Evolutionary conservation across 192 early-diverging fungal genomes (phyloP).

Genomic region (Spinellus fusiger): DNA sequence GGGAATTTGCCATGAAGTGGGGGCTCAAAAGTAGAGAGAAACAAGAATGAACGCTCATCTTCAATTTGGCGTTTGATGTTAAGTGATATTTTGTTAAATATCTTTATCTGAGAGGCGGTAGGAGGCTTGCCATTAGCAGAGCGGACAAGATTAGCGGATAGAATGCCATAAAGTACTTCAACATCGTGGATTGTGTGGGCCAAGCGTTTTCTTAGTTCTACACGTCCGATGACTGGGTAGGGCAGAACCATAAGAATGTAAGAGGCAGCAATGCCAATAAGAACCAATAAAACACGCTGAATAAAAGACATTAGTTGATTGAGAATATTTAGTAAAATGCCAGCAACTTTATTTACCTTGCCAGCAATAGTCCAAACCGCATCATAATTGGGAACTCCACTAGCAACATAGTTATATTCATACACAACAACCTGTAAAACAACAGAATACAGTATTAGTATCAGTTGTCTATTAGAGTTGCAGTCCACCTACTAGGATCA

Average conservation of each 20-base stretch:
- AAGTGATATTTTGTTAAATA: conserved; percentile 1
- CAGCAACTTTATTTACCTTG: conserved; percentile 14
- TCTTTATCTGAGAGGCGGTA: conserved; percentile 4
- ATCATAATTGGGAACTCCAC: not conserved
- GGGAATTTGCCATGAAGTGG: conserved; percentile 36
- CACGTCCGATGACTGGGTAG: conserved; percentile 24
- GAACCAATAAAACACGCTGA: conserved; percentile 22
- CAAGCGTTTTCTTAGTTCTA: conserved; percentile 32
- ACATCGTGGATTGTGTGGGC: conserved; percentile 28
- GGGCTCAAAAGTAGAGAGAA: conserved; percentile 28
- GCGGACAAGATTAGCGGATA: not conserved
- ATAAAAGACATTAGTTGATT: not conserved
- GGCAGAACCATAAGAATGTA: conserved; percentile 28
- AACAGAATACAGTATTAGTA: not conserved
- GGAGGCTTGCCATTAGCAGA: not conserved
- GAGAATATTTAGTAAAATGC: not conserved
- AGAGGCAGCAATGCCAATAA: conserved; percentile 26
- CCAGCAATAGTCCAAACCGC: conserved; percentile 19
- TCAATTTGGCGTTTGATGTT: conserved; percentile 21
- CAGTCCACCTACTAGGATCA: conserved; percentile 11
- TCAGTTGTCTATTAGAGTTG: not conserved
- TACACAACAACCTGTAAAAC: conserved; percentile 23
- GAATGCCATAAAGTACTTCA: conserved; percentile 23
- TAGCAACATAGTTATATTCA: conserved; percentile 8
- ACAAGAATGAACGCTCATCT: conserved; percentile 25